These are phyloP conservation scores for Phytophthora sansomeana DNA, from an alignment of 352 stramenopile genomes.

Conservation along the genomic window DNA sequence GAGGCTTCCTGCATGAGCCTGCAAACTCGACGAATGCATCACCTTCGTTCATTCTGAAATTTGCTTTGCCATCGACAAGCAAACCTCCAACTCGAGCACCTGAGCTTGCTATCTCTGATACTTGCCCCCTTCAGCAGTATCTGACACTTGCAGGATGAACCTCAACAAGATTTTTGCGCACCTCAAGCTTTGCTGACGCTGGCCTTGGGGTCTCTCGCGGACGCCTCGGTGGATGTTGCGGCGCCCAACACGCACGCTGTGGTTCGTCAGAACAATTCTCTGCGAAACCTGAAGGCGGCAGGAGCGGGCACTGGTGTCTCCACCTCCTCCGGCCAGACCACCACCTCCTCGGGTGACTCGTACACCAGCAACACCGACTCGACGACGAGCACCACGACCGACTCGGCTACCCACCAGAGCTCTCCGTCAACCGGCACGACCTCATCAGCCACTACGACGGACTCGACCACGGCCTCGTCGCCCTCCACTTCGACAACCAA, in stretches of 20 bases:
- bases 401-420: not conserved
- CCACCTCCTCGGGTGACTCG: conserved; percentile 27
- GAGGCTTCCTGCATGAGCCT: conserved; percentile 12
- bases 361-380: conserved; percentile 23
- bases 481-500: conserved; percentile 26
- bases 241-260: conserved; percentile 13
- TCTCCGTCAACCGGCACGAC: conserved; percentile 23
- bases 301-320: conserved; percentile 25
- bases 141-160: conserved; percentile 33
- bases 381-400: conserved; percentile 23
- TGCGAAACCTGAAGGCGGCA: conserved; percentile 31
- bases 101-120: conserved; percentile 10
- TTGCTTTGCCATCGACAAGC: conserved; percentile 26
- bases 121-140: conserved; percentile 18
- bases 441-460: conserved; percentile 17
- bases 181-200: conserved; percentile 32
- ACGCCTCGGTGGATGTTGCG: conserved; percentile 8
- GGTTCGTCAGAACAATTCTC: conserved; percentile 12
- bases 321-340: conserved; percentile 18
- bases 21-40: not conserved
- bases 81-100: conserved; percentile 15
- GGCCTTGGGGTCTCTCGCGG: conserved; percentile 25
- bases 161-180: conserved; percentile 40
- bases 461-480: conserved; percentile 22
- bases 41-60: conserved; percentile 32